Conservation (phyloP, 192 early-diverging fungal genomes). For the Entomortierella beljakovae region DNA sequence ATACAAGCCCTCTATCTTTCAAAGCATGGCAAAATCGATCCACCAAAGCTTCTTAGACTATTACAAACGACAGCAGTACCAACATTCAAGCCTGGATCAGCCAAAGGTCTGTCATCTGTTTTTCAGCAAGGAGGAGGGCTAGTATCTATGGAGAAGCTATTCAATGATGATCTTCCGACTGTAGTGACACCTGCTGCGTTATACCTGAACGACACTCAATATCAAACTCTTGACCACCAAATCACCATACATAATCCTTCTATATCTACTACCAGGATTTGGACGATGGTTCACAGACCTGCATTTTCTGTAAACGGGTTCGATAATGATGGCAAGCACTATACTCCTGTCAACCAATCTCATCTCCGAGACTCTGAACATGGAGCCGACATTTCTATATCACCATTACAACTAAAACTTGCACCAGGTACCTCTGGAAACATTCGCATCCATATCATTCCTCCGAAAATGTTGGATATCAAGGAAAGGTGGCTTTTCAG, state of each 20-base stretch:
- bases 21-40: conserved; percentile 22
- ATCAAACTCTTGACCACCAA: conserved; percentile 31
- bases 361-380: conserved; percentile 20
- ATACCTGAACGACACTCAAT: conserved; percentile 63
- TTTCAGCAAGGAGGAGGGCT: conserved; percentile 77
- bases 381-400: conserved; percentile 10
- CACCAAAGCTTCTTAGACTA: conserved; percentile 9
- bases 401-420: conserved; percentile 6
- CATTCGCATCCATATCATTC: conserved; percentile 4
- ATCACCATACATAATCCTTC: conserved; percentile 31
- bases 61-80: conserved; percentile 26
- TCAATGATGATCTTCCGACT: conserved; percentile 62
- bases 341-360: conserved; percentile 28
- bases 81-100: conserved; percentile 19
- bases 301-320: conserved; percentile 42
- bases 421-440: conserved; percentile 11
- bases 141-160: conserved; percentile 67
- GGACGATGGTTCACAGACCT: conserved; percentile 27
- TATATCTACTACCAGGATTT: conserved; percentile 1
- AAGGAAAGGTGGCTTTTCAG: conserved; percentile 41
- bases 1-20: conserved; percentile 37
- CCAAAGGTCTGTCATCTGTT: conserved; percentile 56
- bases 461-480: conserved; percentile 8
- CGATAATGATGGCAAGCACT: conserved; percentile 10
- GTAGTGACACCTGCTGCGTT: conserved; percentile 64